These are phyloP conservation scores for Paecilomyces fulvus DNA, from an alignment of 2,329 filamentous ascomycete species.

Conservation along the genomic window DNA sequence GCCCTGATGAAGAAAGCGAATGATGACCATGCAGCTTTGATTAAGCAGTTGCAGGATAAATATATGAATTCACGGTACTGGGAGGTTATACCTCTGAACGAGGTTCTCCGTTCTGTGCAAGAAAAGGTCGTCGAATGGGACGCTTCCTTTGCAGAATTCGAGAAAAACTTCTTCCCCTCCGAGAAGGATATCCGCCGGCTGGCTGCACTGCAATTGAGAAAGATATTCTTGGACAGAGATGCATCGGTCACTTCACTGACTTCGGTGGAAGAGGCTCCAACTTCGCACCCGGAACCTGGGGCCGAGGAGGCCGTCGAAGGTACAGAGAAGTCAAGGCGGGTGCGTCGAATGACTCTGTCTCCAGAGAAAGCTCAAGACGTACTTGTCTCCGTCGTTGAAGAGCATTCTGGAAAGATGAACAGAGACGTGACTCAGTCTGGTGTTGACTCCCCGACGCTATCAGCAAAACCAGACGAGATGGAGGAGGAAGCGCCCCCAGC, in stretches of 20 bases:
- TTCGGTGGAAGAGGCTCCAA: slow-evolving; percentile 58
- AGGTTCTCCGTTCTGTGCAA: slow-evolving; percentile 79
- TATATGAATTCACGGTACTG: slow-evolving; percentile 95
- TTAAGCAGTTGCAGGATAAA: slow-evolving; percentile 73
- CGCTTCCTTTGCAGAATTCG: slow-evolving; percentile 78
- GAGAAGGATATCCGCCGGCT: slow-evolving; percentile 93
- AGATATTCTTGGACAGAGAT: slow-evolving; percentile 82
- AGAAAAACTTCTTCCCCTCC: slow-evolving; percentile 81
- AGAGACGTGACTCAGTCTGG: slow-evolving; percentile 11
- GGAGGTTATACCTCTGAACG: slow-evolving; percentile 89
- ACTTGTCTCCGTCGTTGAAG: slow-evolving; percentile 56
- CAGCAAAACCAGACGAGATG: slow-evolving; percentile 14
- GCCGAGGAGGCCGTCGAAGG: slow-evolving; percentile 19
- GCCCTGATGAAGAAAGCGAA: slow-evolving; percentile 67
- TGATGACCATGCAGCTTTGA: slow-evolving; percentile 68
- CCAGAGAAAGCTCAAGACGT: slow-evolving; percentile 57
- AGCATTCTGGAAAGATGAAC: slow-evolving; percentile 42
- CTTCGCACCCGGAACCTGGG: slow-evolving; percentile 31
- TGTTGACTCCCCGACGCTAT: slow-evolving; percentile 7
- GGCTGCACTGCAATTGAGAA: slow-evolving; percentile 84
- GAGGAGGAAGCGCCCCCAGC: slow-evolving; percentile 8
- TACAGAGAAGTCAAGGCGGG: slow-evolving; percentile 19
- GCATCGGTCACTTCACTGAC: slow-evolving; percentile 69
- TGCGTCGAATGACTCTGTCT: slow-evolving; percentile 41
- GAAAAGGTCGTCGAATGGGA: slow-evolving; percentile 95